A percentile compares a stretch with the other conserved stretches of the same genome.
Evolutionary conservation across 2,329 filamentous ascomycete species (phyloP).

Genomic region (Daldinia sp.): DNA sequence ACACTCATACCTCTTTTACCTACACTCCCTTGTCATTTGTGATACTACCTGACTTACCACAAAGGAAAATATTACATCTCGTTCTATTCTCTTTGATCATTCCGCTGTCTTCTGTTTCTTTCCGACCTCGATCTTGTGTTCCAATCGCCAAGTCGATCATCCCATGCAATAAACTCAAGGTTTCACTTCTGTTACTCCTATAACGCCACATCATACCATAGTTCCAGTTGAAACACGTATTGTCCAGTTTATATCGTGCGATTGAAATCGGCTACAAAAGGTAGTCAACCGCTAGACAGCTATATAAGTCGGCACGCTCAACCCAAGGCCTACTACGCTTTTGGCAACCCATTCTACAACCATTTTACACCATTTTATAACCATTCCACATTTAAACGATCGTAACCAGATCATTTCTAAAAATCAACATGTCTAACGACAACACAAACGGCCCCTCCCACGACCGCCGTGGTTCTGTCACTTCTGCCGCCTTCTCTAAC

Average conservation of each 20-base stretch:
- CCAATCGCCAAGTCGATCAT: slow-evolving; percentile 16
- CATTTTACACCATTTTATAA: too few species aligned
- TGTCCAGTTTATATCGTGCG: slow-evolving; percentile 16
- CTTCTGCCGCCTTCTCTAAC: slow-evolving; percentile 63
- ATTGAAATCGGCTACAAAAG: too few species aligned
- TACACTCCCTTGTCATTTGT: background rate
- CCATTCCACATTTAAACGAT: background rate
- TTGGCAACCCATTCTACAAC: too few species aligned
- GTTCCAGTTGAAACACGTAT: slow-evolving; percentile 22
- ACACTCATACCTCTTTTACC: background rate
- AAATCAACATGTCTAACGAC: slow-evolving; percentile 46
- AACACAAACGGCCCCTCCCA: slow-evolving; percentile 39
- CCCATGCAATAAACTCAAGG: slow-evolving; percentile 18
- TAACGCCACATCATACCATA: slow-evolving; percentile 36
- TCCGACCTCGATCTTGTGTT: slow-evolving; percentile 10
- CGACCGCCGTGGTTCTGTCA: slow-evolving; percentile 64
- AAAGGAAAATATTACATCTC: slow-evolving; percentile 25
- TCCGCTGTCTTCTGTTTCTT: background rate
- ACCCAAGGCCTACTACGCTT: too few species aligned
- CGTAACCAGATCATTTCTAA: background rate
- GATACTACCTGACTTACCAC: slow-evolving; percentile 8
- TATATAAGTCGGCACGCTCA: slow-evolving; percentile 25
- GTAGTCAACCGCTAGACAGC: background rate
- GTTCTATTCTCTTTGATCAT: slow-evolving; percentile 13
- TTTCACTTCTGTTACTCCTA: slow-evolving; percentile 26